These are phyloP conservation scores for Ascochyta rabiei DNA, from an alignment of 2,329 filamentous ascomycete species.

Conservation along the genomic window DNA sequence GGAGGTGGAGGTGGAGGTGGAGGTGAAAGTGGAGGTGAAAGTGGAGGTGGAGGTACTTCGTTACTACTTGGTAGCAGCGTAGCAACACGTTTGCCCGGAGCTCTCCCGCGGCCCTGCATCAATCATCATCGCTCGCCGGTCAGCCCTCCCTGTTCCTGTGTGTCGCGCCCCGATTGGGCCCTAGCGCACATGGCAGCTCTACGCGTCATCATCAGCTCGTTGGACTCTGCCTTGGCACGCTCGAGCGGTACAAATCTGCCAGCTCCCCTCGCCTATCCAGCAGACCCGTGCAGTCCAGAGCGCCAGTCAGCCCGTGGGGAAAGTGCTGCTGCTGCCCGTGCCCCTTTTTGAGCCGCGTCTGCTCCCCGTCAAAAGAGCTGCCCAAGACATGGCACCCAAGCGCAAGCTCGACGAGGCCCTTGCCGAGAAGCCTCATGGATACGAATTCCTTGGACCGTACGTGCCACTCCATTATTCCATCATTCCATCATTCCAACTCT, in stretches of 20 bases:
- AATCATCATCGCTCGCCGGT: slow-evolving; percentile 5
- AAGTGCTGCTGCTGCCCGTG: neutral
- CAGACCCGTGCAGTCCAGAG: neutral
- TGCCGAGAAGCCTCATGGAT: slow-evolving; percentile 44
- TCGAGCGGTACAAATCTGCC: neutral
- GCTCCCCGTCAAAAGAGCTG: neutral
- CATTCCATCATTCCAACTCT: too few species aligned
- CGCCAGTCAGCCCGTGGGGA: neutral
- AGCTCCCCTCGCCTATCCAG: too few species aligned
- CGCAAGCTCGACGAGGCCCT: slow-evolving; percentile 26
- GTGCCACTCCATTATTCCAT: slow-evolving; percentile 16
- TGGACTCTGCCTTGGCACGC: slow-evolving; percentile 20
- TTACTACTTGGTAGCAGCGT: too few species aligned
- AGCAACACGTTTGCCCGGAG: slow-evolving; percentile 33
- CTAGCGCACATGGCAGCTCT: slow-evolving; percentile 16
- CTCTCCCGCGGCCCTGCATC: neutral
- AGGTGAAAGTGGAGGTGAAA: neutral
- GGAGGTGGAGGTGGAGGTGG: neutral
- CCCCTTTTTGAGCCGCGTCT: neutral
- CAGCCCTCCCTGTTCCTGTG: slow-evolving; percentile 7
- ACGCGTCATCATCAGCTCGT: slow-evolving; percentile 35
- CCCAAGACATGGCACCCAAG: slow-evolving; percentile 36
- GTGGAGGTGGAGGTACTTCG: too few species aligned
- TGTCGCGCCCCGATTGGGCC: slow-evolving; percentile 1
- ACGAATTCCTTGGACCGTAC: slow-evolving; percentile 51